These are phyloP conservation scores for Crithidia mellificae DNA, from an alignment of 208 protist genomes.

Conservation along the genomic window DNA sequence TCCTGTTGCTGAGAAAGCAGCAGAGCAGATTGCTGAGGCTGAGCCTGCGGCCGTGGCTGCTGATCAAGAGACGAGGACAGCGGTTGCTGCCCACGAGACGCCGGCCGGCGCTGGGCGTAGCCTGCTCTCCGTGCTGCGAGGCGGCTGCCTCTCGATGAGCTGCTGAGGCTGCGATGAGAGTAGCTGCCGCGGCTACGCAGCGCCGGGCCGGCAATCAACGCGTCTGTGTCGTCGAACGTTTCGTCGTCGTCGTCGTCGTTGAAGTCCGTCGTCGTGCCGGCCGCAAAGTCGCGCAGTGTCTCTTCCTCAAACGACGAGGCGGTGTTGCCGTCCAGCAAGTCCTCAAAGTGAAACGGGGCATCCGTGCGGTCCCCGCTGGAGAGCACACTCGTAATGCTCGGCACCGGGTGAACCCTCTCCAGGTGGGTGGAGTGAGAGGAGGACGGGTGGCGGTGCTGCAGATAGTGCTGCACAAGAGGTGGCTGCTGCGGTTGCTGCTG, in stretches of 20 bases:
- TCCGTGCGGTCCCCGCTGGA: slow-evolving; percentile 25
- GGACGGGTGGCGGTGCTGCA: neutral
- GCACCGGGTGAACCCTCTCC: slow-evolving; percentile 8
- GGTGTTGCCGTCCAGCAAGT: slow-evolving; percentile 18
- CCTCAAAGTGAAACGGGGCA: slow-evolving; percentile 25
- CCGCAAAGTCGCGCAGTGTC: neutral
- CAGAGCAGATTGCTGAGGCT: no score
- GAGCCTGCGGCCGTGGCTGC: no score
- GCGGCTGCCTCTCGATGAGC: neutral
- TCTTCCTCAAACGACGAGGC: slow-evolving; percentile 17
- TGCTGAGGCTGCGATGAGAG: neutral
- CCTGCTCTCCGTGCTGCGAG: neutral
- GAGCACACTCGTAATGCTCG: slow-evolving; percentile 10
- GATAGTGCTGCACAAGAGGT: neutral
- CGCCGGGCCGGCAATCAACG: neutral
- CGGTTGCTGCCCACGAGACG: neutral
- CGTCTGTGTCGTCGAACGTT: neutral
- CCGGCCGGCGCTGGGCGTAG: neutral
- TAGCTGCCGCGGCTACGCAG: neutral
- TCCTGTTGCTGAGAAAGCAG: neutral
- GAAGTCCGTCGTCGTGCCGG: slow-evolving; percentile 2
- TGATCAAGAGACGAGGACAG: no score
- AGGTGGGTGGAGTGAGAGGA: neutral
- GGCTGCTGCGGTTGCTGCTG: neutral
- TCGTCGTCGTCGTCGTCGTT: slow-evolving; percentile 18